A percentile compares a stretch with the other conserved stretches of the same genome.
phyloP scores from a whole-genome alignment of 352 stramenopile species.

The Globisporangium radiosum region DNA sequence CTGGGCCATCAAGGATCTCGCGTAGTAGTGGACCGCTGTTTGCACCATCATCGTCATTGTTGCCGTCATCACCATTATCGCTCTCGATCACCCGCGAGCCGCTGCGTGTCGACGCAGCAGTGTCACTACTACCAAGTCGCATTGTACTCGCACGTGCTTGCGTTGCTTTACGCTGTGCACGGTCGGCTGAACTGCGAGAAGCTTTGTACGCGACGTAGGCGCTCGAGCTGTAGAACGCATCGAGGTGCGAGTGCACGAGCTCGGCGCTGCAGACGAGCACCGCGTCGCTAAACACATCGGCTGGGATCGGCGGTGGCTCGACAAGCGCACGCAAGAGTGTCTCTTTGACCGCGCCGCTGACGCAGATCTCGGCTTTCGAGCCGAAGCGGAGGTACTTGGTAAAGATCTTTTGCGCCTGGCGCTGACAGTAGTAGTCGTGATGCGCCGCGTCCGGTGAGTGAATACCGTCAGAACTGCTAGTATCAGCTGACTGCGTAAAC shows the following conservation, averaged over 20 bases:
- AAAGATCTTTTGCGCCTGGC: conserved; percentile 68
- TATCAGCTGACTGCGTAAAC: conserved; percentile 14
- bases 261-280: conserved; percentile 53
- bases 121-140: too few relatives aligned
- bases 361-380: conserved; percentile 60
- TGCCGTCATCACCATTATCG: too few relatives aligned
- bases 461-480: conserved; percentile 6
- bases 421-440: conserved; percentile 44
- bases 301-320: conserved; percentile 28
- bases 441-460: conserved; percentile 20
- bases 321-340: conserved; percentile 34
- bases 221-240: conserved; percentile 42
- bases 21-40: background rate
- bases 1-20: conserved; percentile 43
- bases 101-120: too few relatives aligned
- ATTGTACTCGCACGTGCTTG: too few relatives aligned
- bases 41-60: too few relatives aligned
- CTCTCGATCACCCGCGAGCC: too few relatives aligned
- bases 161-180: too few relatives aligned
- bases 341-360: conserved; percentile 36
- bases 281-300: conserved; percentile 53
- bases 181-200: conserved; percentile 3
- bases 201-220: conserved; percentile 41
- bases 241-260: conserved; percentile 54
- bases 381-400: conserved; percentile 73